Base-by-base conservation (phyloP, 2,329 filamentous ascomycete genomes). In the Arachnopeziza araneosa region DNA sequence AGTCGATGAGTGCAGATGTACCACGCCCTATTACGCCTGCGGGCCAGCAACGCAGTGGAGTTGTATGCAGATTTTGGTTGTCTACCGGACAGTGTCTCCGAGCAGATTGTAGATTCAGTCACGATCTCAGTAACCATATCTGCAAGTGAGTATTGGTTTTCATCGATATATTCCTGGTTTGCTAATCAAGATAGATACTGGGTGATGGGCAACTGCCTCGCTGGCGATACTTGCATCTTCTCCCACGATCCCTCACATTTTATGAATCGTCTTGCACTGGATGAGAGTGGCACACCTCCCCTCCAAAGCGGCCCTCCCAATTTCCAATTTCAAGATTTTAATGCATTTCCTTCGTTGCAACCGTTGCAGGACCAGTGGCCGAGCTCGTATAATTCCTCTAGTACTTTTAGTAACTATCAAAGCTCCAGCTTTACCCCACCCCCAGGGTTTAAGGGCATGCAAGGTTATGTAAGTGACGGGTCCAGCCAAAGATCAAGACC, bases 31-130 rank as follows among this genome's bases (percentile, higher is more conserved):
- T 83, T 9, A 96, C 92, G 0, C 93, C 93, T 1, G 84, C 85
- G 24, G 83, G 85, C 24, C 87, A 89, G 70, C 83, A 88, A 68
- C 93, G 92, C 74, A 91, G 89, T 64, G 89, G 91, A 24, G 88
- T 97, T 49, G 90, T 98, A 50, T 99, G 95, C 83, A 96, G 96
- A 76, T 99, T 98, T 75, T 98, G 92, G 80, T 80, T 99, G 64
- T 93, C 93, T 10, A 96, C 90, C 8, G 95, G 95, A n/a, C 90
- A 95, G 74, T 99, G 95, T 74, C 86, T 97, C 57, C 86, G 95
- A 61, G 93, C 93, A 62, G 95, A 99, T 75, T 99, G 95, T 74
- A 88, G 93, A 60, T 99, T 98, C 75, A 96, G 93, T 67, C 95
- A 99, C 75, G 93, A 99, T 73, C 83, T 96, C 52, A 96, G 91